phyloP scores from a whole-genome alignment of 495 filamentous ascomycete species.

The Podospora anserina region DNA sequence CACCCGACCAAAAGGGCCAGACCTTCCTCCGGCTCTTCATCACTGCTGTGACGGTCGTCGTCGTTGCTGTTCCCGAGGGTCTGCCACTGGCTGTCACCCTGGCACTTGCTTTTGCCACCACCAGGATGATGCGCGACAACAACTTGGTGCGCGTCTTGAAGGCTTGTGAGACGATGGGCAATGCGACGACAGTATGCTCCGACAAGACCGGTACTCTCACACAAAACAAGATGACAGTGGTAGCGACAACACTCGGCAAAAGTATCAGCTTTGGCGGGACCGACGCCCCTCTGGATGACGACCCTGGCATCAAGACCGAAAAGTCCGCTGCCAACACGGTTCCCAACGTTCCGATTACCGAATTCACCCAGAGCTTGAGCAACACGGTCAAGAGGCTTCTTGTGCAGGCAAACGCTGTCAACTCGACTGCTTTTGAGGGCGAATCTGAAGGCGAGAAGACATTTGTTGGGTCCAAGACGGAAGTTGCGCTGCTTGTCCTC shows the following conservation, averaged over 20 bases:
- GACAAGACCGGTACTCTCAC: slow-evolving; percentile 98
- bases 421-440: slow-evolving; percentile 87
- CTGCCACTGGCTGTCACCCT: slow-evolving; percentile 89
- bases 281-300: slow-evolving; percentile 32
- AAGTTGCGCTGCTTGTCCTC: slow-evolving; percentile 74
- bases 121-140: slow-evolving; percentile 91
- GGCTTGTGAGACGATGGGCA: slow-evolving; percentile 97
- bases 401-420: slow-evolving; percentile 71
- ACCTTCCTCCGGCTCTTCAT: slow-evolving; percentile 89
- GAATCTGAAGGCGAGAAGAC: slow-evolving; percentile 69
- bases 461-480: slow-evolving; percentile 87
- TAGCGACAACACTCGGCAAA: slow-evolving; percentile 71
- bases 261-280: slow-evolving; percentile 60
- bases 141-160: slow-evolving; percentile 86
- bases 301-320: slow-evolving; percentile 10
- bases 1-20: slow-evolving; percentile 75
- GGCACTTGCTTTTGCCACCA: slow-evolving; percentile 93
- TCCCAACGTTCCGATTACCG: slow-evolving; percentile 34
- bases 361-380: slow-evolving; percentile 49
- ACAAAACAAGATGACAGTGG: slow-evolving; percentile 87
- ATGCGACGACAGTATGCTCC: slow-evolving; percentile 92
- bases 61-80: slow-evolving; percentile 97
- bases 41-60: slow-evolving; percentile 91
- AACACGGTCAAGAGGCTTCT: slow-evolving; percentile 59
- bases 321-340: slow-evolving; percentile 34